Evolutionary conservation across 805 yeast genomes (phyloP).

Genomic region (Yarrowia alimentaria): DNA sequence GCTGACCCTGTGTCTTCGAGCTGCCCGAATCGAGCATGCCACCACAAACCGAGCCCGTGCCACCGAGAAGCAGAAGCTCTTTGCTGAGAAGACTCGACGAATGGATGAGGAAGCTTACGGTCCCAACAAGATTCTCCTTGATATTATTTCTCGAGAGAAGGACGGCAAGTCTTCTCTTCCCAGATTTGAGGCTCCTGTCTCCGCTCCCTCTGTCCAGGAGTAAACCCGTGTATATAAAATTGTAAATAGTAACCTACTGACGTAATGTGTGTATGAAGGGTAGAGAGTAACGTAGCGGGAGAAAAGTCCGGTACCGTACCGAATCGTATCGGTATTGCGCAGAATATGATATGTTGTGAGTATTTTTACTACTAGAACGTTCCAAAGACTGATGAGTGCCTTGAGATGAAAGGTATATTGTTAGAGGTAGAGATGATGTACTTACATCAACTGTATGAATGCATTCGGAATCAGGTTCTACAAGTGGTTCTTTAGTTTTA

Average conservation of each 20-base stretch:
- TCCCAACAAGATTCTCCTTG: constrained; percentile 40
- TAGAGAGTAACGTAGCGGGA: no score
- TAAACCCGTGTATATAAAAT: constrained; percentile 21
- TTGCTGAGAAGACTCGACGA: constrained; percentile 57
- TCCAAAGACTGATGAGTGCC: no score
- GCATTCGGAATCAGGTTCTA: no score
- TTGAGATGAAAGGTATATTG: no score
- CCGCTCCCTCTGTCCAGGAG: constrained; percentile 18
- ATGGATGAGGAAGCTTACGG: constrained; percentile 79
- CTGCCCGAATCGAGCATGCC: constrained; percentile 66
- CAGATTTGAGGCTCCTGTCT: constrained; percentile 14
- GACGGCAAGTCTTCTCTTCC: constrained; percentile 28
- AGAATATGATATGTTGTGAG: no score
- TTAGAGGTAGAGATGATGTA: no score
- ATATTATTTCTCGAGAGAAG: constrained; percentile 25
- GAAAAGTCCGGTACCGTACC: no score
- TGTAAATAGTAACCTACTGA: constrained; percentile 26
- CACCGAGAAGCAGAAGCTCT: constrained; percentile 53
- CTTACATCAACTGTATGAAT: no score
- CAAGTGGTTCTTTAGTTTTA: no score
- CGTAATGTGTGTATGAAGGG: not conserved
- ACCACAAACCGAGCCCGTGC: constrained; percentile 49
- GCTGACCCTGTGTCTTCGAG: constrained; percentile 73
- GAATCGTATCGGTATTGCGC: no score
- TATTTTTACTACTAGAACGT: no score